phyloP scores from a whole-genome alignment of 352 stramenopile genomes.

The Phytophthora macrochlamydospora region DNA sequence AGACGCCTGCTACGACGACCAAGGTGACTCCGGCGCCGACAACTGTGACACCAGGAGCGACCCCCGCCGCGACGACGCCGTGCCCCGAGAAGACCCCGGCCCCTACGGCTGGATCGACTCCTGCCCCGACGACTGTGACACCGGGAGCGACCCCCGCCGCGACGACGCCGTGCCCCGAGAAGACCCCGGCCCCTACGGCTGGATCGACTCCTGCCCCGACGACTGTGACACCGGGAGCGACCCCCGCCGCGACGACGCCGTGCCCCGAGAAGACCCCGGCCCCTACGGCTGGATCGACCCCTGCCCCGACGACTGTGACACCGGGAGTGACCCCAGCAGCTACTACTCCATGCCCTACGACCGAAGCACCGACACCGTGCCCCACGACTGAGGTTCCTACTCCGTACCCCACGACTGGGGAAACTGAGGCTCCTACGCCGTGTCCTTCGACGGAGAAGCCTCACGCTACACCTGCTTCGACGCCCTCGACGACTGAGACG shows the following conservation, averaged over 20 bases:
- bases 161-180: conserved; percentile 16
- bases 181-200: conserved; percentile 32
- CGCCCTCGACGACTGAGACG: background rate
- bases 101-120: conserved; percentile 23
- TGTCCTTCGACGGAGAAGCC: conserved; percentile 5
- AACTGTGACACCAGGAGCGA: background rate
- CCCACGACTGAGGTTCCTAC: conserved; percentile 11
- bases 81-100: conserved; percentile 31
- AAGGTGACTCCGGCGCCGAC: conserved; percentile 13
- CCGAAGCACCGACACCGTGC: conserved; percentile 16
- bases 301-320: conserved; percentile 13
- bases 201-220: conserved; percentile 12
- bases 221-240: background rate
- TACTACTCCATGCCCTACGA: conserved; percentile 14
- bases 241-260: conserved; percentile 9
- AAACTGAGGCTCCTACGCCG: conserved; percentile 8
- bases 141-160: conserved; percentile 6
- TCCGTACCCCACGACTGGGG: background rate
- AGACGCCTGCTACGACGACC: conserved; percentile 31
- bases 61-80: conserved; percentile 12
- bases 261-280: conserved; percentile 14
- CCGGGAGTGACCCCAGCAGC: background rate
- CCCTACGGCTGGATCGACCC: conserved; percentile 13
- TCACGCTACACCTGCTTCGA: background rate
- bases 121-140: background rate